Conservation (phyloP, 805 yeast species). For the Myxozyma sirexii region DNA sequence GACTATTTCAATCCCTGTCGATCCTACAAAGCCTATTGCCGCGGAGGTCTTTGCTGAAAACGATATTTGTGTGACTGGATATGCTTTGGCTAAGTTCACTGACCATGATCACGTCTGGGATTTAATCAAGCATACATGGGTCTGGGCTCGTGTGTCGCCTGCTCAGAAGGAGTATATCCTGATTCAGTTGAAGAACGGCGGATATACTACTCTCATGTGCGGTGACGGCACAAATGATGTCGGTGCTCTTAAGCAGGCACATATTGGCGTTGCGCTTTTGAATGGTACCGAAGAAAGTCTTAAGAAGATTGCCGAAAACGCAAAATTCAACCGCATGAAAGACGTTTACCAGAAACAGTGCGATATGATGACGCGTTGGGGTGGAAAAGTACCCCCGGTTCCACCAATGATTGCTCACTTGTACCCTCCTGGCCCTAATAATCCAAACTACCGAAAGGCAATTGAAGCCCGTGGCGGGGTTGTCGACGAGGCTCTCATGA, state of each 20-base stretch:
- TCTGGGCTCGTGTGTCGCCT: conserved; percentile 97
- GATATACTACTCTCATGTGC: conserved; percentile 95
- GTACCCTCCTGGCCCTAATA: conserved; percentile 92
- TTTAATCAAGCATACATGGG: conserved; percentile 89
- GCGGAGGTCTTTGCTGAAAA: conserved; percentile 59
- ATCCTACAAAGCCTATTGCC: conserved; percentile 60
- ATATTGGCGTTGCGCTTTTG: conserved; percentile 95
- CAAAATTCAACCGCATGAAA: conserved; percentile 63
- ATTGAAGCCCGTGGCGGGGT: conserved; percentile 80
- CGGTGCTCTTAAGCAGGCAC: conserved; percentile 98
- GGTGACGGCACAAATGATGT: conserved; percentile 99
- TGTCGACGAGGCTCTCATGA: conserved; percentile 63
- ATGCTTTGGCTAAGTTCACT: conserved; percentile 71
- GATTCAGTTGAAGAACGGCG: conserved; percentile 78
- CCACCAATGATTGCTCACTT: conserved; percentile 89
- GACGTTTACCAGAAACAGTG: conserved; percentile 83
- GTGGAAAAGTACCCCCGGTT: conserved; percentile 66
- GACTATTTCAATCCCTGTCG: conserved; percentile 66
- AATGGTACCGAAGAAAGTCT: conserved; percentile 95
- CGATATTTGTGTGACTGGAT: conserved; percentile 92
- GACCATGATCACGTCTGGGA: conserved; percentile 70
- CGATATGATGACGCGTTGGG: conserved; percentile 77
- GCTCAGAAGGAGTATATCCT: conserved; percentile 90
- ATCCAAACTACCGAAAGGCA: conserved; percentile 85
- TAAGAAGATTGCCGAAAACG: conserved; percentile 82